Conservation (phyloP, 176 grass and related monocot genomes). For the Alopecurus myosuroides region DNA sequence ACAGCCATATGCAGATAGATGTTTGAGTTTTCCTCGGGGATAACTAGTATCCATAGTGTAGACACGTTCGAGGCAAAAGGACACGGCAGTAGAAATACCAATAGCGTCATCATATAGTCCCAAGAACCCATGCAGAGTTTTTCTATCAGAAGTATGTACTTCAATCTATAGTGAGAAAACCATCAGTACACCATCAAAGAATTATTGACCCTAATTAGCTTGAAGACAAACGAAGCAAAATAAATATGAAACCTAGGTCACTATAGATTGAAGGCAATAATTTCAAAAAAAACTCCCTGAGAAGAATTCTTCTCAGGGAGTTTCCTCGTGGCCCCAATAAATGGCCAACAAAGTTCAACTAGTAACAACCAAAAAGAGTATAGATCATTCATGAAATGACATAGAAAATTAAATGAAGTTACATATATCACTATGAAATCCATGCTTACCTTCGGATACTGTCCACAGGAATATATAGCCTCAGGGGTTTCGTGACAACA, state of each 20-base stretch:
- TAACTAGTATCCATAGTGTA: background rate
- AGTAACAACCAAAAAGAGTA: constrained; percentile 24
- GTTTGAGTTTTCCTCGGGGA: background rate
- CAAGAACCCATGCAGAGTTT: background rate
- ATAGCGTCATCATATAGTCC: background rate
- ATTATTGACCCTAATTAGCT: background rate
- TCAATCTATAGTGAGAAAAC: background rate
- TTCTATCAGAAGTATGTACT: background rate
- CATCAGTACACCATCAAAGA: too few relatives aligned
- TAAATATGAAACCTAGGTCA: background rate
- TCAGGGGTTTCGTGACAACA: constrained; percentile 83
- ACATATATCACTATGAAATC: constrained; percentile 25
- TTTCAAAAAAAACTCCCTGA: too few relatives aligned
- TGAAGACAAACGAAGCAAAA: background rate
- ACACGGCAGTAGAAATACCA: background rate
- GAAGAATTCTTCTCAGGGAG: constrained; percentile 98
- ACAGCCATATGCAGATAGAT: background rate
- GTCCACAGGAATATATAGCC: constrained; percentile 89
- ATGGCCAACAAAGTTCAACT: constrained; percentile 99
- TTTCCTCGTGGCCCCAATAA: constrained; percentile 92
- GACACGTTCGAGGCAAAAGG: background rate
- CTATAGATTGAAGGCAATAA: too few relatives aligned
- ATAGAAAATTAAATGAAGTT: background rate
- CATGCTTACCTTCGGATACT: constrained; percentile 73
- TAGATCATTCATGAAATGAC: constrained; percentile 17